Percentiles rank a stretch among this genome's conserved stretches.
Conservation (phyloP, 768 basidiomycete species). For the Fibroporia radiculosa region DNA sequence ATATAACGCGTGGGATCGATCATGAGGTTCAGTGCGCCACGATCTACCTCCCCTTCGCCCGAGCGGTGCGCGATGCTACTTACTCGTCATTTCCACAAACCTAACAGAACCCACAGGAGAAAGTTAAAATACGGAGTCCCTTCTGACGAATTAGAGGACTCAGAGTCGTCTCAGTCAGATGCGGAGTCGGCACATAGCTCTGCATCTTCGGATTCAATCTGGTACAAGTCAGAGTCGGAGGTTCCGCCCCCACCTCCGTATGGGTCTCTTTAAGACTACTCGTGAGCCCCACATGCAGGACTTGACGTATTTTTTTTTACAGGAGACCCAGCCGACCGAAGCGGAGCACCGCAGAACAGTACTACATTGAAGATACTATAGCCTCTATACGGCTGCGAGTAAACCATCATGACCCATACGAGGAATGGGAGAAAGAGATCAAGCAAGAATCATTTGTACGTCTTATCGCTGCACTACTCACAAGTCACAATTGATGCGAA, state of each 20-base stretch:
- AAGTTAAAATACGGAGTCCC: constrained; percentile 49
- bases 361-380: constrained; percentile 36
- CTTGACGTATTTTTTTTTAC: not conserved
- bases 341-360: constrained; percentile 24
- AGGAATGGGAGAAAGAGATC: constrained; percentile 44
- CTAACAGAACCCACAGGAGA: constrained; percentile 20
- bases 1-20: no score
- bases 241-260: constrained; percentile 28
- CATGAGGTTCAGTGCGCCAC: constrained; percentile 51
- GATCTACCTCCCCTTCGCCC: constrained; percentile 44
- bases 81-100: not conserved
- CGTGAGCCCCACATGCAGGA: no score
- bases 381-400: constrained; percentile 38
- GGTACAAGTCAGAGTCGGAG: constrained; percentile 38
- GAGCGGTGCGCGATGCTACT: constrained; percentile 12
- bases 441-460: constrained; percentile 40
- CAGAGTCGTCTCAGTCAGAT: constrained; percentile 29
- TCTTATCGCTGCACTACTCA: not conserved
- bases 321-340: constrained; percentile 18
- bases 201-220: constrained; percentile 31
- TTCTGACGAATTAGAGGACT: constrained; percentile 38
- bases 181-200: constrained; percentile 31
- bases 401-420: constrained; percentile 37
- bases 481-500: not conserved
- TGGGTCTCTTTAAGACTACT: constrained; percentile 21